Percentiles rank a stretch among this genome's conserved stretches.
Conservation (phyloP, 2,329 filamentous ascomycete genomes). For the Truncatella angustata region DNA sequence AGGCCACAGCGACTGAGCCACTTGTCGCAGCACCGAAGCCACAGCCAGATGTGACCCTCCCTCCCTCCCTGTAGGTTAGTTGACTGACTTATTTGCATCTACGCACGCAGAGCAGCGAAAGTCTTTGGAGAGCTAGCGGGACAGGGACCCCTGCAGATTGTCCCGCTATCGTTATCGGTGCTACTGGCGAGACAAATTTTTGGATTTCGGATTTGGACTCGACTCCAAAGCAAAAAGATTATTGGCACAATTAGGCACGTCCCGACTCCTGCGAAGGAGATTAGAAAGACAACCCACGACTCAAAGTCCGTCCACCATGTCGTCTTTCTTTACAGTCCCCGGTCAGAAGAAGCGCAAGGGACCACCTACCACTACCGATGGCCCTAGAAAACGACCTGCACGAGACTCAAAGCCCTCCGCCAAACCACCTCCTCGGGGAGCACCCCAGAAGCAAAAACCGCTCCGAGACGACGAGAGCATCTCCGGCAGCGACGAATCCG, state of each 20-base stretch:
- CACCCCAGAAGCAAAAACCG: constrained; percentile 29
- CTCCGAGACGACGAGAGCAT: constrained; percentile 56
- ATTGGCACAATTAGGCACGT: no score
- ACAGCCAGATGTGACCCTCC: no score
- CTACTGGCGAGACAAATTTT: no score
- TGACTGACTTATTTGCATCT: no score
- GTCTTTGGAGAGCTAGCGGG: neutral
- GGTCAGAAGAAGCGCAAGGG: constrained; percentile 91
- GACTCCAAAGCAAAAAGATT: no score
- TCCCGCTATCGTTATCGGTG: constrained; percentile 6
- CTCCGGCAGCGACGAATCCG: constrained; percentile 77
- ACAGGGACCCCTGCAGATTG: constrained; percentile 2
- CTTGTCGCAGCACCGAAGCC: neutral
- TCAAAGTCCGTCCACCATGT: constrained; percentile 59
- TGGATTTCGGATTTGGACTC: constrained; percentile 15
- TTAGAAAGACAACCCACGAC: constrained; percentile 15
- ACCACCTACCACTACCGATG: constrained; percentile 44
- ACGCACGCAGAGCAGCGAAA: no score
- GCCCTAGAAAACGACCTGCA: constrained; percentile 63
- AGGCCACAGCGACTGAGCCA: constrained; percentile 6
- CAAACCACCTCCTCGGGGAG: constrained; percentile 41
- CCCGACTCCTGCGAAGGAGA: no score
- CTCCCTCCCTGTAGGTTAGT: no score
- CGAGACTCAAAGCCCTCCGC: no score
- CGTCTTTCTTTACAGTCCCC: constrained; percentile 92